Evolutionary conservation across 2,329 filamentous ascomycete genomes (phyloP).

Genomic region (Magnaporthales sp.): DNA sequence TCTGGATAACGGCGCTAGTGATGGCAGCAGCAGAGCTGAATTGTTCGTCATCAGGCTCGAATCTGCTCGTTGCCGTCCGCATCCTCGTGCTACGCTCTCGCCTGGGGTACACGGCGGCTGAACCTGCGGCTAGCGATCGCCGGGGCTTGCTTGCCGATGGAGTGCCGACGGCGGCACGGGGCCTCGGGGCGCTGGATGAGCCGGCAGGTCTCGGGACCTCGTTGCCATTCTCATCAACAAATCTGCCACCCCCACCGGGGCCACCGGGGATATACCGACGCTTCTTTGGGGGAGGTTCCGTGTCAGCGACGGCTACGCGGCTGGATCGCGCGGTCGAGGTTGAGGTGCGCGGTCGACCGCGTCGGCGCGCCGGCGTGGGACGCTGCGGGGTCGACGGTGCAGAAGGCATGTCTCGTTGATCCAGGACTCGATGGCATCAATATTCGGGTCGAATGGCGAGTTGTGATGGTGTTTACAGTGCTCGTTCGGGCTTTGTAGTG

Average conservation of each 20-base stretch:
- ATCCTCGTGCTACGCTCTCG: slow-evolving; percentile 49
- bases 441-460: neutral
- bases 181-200: slow-evolving; percentile 41
- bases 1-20: slow-evolving; percentile 79
- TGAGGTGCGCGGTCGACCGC: slow-evolving; percentile 32
- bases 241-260: slow-evolving; percentile 76
- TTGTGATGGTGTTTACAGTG: neutral
- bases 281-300: slow-evolving; percentile 60
- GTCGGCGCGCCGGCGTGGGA: slow-evolving; percentile 32
- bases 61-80: slow-evolving; percentile 40
- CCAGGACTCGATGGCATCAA: neutral
- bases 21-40: slow-evolving; percentile 86
- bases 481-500: slow-evolving; percentile 1
- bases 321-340: slow-evolving; percentile 23
- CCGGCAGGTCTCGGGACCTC: slow-evolving; percentile 40
- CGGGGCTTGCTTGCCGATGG: neutral
- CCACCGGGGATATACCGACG: slow-evolving; percentile 79
- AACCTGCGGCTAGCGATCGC: slow-evolving; percentile 32
- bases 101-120: slow-evolving; percentile 39
- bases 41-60: slow-evolving; percentile 52
- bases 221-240: slow-evolving; percentile 62
- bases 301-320: slow-evolving; percentile 26
- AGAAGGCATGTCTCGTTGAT: slow-evolving; percentile 18
- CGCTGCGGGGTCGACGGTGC: slow-evolving; percentile 29
- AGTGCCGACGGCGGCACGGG: slow-evolving; percentile 32